Evolutionary conservation across 495 filamentous ascomycete species (phyloP), one percentile per base, ranked within the genome.

Genomic region (Aspergillus nidulans): DNA sequence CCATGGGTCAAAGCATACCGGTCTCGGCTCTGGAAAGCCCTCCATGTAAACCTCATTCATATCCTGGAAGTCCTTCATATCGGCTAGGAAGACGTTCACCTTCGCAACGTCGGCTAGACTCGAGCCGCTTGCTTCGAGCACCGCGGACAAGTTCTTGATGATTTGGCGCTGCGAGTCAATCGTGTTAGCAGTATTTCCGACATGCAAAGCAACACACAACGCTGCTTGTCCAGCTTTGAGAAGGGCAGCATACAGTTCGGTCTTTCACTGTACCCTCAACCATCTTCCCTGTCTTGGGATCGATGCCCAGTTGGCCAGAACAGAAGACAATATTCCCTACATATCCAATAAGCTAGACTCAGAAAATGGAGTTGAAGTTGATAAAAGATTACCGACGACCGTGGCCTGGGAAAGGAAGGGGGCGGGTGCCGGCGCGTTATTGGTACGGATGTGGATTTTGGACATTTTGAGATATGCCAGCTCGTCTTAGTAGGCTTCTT

Each of bases 31-130:
- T 52, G 62, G 64, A 52, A 85, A 82, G 48, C 79, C 76, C 44
- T 74, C 69, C 41, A 77, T 75, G 55, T 84, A 86, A 2, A 77
- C 77, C 52, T 76, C 73, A 55, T 84, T 88, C 69, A 90, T 81
- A 36, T 81, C 79, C 4, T 69, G 67, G 51, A 88, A 91, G 64
- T 88, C 80, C 39, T 77, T 77, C 85, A 90, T 89, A 53, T 79
- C 81, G 1, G 81, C 79, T 25, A 90, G 69, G 69, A 87, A 91
- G 56, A 89, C 81, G 52, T 82, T 86, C 62, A 82, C 79, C 62
- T 89, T 87, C 47, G 88, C 78, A 8, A 86, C 85, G 48, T 85
- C 82, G 26, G 76, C 69, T 30, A 89, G 65, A 44, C 69, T 74
- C 4, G 83, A 85, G 15, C 84, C 84, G 1, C 81, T 82, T 6